These are phyloP conservation scores for Xylaria sp. DNA, from an alignment of 2,329 filamentous ascomycete genomes.

Conservation along the genomic window DNA sequence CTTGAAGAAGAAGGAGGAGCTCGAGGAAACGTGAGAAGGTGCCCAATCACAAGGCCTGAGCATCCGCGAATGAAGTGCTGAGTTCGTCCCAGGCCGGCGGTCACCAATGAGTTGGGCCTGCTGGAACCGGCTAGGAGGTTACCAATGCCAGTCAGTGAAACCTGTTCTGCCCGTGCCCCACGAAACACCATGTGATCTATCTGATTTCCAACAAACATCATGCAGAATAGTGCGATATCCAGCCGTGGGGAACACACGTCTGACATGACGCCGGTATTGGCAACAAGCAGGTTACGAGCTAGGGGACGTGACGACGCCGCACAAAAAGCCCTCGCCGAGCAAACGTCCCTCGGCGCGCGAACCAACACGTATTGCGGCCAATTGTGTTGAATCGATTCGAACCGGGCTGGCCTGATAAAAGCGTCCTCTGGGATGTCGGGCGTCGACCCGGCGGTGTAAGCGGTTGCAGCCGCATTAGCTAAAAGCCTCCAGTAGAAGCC, in stretches of 20 bases:
- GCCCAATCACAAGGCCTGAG: conserved; percentile 10
- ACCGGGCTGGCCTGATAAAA: conserved; percentile 6
- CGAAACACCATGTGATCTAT: conserved; percentile 17
- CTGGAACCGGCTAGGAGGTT: conserved; percentile 6
- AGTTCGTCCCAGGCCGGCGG: conserved; percentile 10
- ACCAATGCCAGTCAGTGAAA: conserved; percentile 15
- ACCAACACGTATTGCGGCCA: conserved; percentile 14
- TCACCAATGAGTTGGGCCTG: conserved; percentile 4
- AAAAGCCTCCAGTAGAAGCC: conserved; percentile 1
- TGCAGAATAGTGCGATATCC: conserved; percentile 24
- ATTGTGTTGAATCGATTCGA: conserved; percentile 1
- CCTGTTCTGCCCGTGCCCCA: conserved; percentile 13
- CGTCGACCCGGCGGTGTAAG: background rate
- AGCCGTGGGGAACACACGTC: conserved; percentile 12
- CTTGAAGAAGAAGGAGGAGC: conserved; percentile 6
- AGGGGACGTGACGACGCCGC: conserved; percentile 6
- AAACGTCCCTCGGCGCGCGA: conserved; percentile 14
- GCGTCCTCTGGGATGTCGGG: conserved; percentile 2
- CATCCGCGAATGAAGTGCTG: conserved; percentile 19
- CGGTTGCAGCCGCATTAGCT: background rate
- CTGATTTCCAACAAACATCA: conserved; percentile 19
- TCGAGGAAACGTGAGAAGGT: conserved; percentile 9
- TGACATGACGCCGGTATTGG: conserved; percentile 8
- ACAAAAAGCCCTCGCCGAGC: conserved; percentile 8
- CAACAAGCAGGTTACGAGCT: conserved; percentile 10